Conservation (phyloP, 176 grass and related monocot genomes). For the Paspalum vaginatum region DNA sequence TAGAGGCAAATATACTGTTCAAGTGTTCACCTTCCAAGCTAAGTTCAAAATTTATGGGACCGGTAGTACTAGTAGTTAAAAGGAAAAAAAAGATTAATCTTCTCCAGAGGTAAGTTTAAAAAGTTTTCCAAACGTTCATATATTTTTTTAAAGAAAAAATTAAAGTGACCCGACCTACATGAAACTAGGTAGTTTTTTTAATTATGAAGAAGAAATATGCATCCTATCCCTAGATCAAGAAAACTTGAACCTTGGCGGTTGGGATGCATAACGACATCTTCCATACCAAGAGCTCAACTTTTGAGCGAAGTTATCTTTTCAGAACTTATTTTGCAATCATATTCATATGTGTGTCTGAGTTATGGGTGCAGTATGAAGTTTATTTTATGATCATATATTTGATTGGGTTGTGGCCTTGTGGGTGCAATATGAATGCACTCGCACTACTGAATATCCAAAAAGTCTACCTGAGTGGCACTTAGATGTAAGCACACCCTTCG, state of each 20-base stretch:
- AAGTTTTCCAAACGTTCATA: too few relatives aligned
- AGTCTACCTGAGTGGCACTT: conserved; percentile 17
- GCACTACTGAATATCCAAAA: conserved; percentile 24
- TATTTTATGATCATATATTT: not conserved
- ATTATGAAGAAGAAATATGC: too few relatives aligned
- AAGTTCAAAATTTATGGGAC: too few relatives aligned
- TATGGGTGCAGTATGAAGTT: not conserved
- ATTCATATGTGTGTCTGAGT: not conserved
- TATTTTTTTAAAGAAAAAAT: too few relatives aligned
- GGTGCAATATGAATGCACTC: not conserved
- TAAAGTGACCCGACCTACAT: too few relatives aligned
- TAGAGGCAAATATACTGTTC: too few relatives aligned
- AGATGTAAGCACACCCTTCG: conserved; percentile 1
- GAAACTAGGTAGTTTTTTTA: too few relatives aligned
- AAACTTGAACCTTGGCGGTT: too few relatives aligned
- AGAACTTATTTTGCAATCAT: not conserved
- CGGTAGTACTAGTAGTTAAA: not conserved
- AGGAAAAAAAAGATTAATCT: not conserved
- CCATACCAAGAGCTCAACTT: too few relatives aligned
- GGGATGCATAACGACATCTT: too few relatives aligned
- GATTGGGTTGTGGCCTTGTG: not conserved
- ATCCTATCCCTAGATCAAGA: too few relatives aligned
- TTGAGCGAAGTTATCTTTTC: not conserved
- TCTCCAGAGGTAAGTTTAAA: not conserved
- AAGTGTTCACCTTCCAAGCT: too few relatives aligned